phyloP scores from a whole-genome alignment of 2,329 filamentous ascomycete species.

The Dendryphion nanum region DNA sequence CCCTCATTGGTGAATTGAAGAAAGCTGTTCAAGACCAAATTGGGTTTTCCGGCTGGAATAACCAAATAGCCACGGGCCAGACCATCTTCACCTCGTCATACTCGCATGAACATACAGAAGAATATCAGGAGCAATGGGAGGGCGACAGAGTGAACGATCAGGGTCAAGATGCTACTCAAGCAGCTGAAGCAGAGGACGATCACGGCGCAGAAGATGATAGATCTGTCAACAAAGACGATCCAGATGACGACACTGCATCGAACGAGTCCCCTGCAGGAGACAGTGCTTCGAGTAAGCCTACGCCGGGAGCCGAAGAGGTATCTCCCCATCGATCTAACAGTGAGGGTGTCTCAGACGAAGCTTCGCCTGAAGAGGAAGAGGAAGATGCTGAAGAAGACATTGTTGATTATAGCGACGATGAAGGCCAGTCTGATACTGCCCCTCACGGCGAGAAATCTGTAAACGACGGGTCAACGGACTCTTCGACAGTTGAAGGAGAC shows the following conservation, averaged over 20 bases:
- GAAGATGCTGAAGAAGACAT: conserved; percentile 36
- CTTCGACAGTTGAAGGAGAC: conserved; percentile 36
- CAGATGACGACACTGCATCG: too few relatives aligned
- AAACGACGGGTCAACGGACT: conserved; percentile 22
- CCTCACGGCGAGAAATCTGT: conserved; percentile 7
- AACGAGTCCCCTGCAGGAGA: too few relatives aligned
- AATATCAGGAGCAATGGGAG: conserved; percentile 20
- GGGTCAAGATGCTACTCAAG: conserved; percentile 4
- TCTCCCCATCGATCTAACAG: too few relatives aligned
- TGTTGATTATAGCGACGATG: conserved; percentile 54
- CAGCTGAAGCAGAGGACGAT: conserved; percentile 1
- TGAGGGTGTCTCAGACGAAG: not conserved
- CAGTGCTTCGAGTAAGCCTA: too few relatives aligned
- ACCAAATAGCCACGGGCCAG: conserved; percentile 25
- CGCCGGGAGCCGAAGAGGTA: too few relatives aligned
- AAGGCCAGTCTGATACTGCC: conserved; percentile 18
- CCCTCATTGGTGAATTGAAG: conserved; percentile 53
- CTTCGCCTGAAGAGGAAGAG: conserved; percentile 1
- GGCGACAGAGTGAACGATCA: conserved; percentile 2
- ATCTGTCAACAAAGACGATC: too few relatives aligned
- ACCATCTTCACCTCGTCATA: conserved; percentile 21
- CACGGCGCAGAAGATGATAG: conserved; percentile 4
- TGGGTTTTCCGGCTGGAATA: conserved; percentile 52
- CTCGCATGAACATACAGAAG: conserved; percentile 17
- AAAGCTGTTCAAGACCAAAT: conserved; percentile 56